Evolutionary conservation across 1,284 basidiomycete species (phyloP).

Genomic region (Sporisorium reilianum): DNA sequence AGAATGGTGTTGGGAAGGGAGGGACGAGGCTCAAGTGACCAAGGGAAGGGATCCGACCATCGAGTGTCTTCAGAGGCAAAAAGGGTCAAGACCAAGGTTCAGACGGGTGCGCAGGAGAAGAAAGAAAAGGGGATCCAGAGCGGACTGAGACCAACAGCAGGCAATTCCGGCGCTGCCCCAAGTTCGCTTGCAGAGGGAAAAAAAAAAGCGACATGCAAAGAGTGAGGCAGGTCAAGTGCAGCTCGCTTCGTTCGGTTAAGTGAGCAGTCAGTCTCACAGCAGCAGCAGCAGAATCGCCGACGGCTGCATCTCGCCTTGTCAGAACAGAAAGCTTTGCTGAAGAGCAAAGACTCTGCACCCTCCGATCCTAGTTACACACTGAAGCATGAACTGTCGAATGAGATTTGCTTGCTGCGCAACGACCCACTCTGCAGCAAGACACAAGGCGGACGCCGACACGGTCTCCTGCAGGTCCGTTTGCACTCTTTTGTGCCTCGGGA

Average conservation of each 20-base stretch:
- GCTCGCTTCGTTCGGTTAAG: background rate
- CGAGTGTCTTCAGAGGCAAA: background rate
- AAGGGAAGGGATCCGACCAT: background rate
- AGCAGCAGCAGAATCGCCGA: background rate
- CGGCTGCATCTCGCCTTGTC: background rate
- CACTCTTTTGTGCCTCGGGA: no score
- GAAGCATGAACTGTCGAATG: background rate
- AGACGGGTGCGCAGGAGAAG: background rate
- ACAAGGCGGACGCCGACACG: background rate
- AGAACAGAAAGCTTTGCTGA: no score
- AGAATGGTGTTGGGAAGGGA: slow-evolving; percentile 1
- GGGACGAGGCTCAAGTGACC: background rate
- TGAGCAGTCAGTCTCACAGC: no score
- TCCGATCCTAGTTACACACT: no score
- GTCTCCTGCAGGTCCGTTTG: background rate
- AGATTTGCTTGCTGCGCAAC: background rate
- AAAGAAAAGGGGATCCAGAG: slow-evolving; percentile 1
- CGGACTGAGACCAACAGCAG: slow-evolving; percentile 4
- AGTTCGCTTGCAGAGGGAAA: slow-evolving; percentile 12
- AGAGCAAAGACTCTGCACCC: no score
- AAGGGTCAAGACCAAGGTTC: background rate
- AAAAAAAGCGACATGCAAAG: slow-evolving; percentile 13
- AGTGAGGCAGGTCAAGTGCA: slow-evolving; percentile 15
- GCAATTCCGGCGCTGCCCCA: background rate
- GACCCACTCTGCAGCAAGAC: background rate